Conservation (phyloP, 306 rosid species). For the Citrullus amarus region DNA sequence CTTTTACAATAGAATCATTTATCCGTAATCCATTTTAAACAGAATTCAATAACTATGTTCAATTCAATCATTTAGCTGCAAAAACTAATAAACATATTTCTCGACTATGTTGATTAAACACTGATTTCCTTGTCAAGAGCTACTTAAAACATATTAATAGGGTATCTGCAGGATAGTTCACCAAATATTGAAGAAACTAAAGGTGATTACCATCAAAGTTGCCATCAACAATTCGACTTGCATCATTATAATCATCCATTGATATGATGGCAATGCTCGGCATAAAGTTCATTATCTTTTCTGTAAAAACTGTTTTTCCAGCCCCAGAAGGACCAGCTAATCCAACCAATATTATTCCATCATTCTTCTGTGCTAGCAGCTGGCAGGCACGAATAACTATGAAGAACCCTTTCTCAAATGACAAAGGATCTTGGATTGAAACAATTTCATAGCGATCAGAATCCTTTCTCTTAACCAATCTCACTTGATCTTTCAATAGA, state of each 20-base stretch:
- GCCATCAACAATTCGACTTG: constrained; percentile 97
- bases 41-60: background rate
- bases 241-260: constrained; percentile 91
- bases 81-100: background rate
- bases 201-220: constrained; percentile 75
- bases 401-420: constrained; percentile 97
- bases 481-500: constrained; percentile 86
- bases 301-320: constrained; percentile 87
- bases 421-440: constrained; percentile 52
- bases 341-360: constrained; percentile 82
- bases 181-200: background rate
- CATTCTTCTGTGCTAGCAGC: constrained; percentile 73
- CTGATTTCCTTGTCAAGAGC: background rate
- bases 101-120: background rate
- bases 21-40: background rate
- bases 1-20: background rate
- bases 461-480: constrained; percentile 61
- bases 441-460: constrained; percentile 57
- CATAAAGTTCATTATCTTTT: constrained; percentile 84
- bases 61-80: background rate
- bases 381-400: constrained; percentile 89
- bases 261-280: constrained; percentile 96
- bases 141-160: constrained; percentile 4
- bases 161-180: background rate
- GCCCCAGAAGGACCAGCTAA: constrained; percentile 99